Conservation (phyloP, 345 rosid species). For the Euclidium syriacum region DNA sequence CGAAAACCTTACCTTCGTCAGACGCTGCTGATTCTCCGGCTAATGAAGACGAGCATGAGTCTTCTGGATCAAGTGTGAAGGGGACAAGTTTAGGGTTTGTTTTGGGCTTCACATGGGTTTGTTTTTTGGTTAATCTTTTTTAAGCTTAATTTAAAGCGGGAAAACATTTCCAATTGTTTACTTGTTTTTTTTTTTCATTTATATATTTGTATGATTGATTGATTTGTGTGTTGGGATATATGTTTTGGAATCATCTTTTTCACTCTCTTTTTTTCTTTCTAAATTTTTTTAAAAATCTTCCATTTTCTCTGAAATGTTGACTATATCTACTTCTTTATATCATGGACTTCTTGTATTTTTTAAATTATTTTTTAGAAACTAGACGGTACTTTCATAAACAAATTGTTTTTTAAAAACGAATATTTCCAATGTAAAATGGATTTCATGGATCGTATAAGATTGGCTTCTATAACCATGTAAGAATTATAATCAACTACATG, state of each 20-base stretch:
- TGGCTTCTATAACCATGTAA: no score
- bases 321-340: no score
- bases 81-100: slow-evolving; percentile 34
- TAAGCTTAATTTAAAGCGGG: neutral
- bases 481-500: no score
- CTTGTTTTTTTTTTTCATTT: neutral
- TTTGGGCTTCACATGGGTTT: slow-evolving; percentile 37
- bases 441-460: no score
- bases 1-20: slow-evolving; percentile 13
- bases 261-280: neutral
- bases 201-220: neutral
- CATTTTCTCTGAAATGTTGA: no score
- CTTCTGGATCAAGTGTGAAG: slow-evolving; percentile 24
- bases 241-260: neutral
- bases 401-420: no score
- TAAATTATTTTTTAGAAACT: no score
- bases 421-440: no score
- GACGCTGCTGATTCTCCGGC: slow-evolving; percentile 34
- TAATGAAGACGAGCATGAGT: neutral
- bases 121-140: neutral
- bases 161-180: neutral
- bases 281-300: neutral
- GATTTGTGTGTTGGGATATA: neutral
- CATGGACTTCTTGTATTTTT: no score
- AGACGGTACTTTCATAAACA: no score